These are phyloP conservation scores for Entomortierella beljakovae DNA, from an alignment of 192 early-diverging fungal genomes.

Conservation along the genomic window DNA sequence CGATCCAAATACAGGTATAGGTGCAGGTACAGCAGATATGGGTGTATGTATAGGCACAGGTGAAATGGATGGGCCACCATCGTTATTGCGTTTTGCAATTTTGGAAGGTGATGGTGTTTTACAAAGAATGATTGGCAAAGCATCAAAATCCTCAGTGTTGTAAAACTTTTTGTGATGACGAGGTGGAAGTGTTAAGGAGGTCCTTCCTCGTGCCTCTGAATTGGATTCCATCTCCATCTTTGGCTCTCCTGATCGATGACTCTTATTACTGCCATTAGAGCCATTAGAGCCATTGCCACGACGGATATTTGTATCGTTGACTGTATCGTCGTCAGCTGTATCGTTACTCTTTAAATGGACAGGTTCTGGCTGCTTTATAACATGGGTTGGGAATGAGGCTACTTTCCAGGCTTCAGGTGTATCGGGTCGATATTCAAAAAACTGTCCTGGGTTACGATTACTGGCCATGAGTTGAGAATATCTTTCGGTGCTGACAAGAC, in stretches of 20 bases:
- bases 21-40: too few species aligned
- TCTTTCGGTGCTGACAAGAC: background rate
- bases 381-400: background rate
- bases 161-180: conserved; percentile 6
- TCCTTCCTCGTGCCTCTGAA: background rate
- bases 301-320: background rate
- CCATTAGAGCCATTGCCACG: background rate
- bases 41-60: background rate
- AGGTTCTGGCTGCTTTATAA: too few species aligned
- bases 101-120: conserved; percentile 14
- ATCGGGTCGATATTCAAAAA: background rate
- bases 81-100: background rate
- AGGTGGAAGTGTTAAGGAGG: background rate
- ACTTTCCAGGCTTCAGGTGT: background rate
- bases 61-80: background rate
- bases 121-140: conserved; percentile 3
- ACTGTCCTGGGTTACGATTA: background rate
- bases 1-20: too few species aligned
- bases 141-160: conserved; percentile 23
- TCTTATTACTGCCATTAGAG: too few species aligned
- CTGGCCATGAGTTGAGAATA: background rate
- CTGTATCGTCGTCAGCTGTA: too few species aligned
- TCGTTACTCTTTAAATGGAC: too few species aligned
- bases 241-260: too few species aligned
- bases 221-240: too few species aligned